phyloP scores from a whole-genome alignment of 352 stramenopile genomes.

The Phytophthora cactorum region DNA sequence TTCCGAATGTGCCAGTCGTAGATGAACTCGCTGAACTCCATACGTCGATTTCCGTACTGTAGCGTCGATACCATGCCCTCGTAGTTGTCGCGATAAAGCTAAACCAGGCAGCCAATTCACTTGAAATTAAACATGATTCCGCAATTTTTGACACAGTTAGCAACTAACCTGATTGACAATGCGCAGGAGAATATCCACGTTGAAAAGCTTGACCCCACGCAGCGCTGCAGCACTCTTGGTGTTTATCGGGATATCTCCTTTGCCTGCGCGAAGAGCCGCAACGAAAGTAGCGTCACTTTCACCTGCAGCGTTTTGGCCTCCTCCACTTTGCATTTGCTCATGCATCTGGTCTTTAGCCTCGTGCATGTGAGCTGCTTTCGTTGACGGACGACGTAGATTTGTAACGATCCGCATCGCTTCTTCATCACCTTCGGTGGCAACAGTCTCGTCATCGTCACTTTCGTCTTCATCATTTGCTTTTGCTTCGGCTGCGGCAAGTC shows the following conservation, averaged over 20 bases:
- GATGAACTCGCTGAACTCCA: conserved; percentile 85
- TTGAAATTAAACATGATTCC: conserved; percentile 2
- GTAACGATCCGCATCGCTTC: conserved; percentile 33
- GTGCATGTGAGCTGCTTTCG: conserved; percentile 21
- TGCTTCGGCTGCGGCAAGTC: conserved; percentile 7
- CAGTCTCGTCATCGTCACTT: conserved; percentile 5
- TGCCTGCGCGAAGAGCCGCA: conserved; percentile 20
- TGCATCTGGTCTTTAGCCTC: conserved; percentile 20
- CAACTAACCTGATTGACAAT: conserved; percentile 57
- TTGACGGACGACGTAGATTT: conserved; percentile 41
- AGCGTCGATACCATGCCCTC: conserved; percentile 64
- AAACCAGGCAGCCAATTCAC: neutral
- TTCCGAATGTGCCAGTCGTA: conserved; percentile 89
- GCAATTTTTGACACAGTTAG: neutral
- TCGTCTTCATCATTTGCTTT: conserved; percentile 22
- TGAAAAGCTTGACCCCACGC: conserved; percentile 68
- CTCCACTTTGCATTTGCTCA: conserved; percentile 12
- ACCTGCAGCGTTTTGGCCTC: conserved; percentile 2
- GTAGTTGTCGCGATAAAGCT: conserved; percentile 82
- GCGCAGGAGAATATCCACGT: conserved; percentile 60
- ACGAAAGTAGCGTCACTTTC: conserved; percentile 19
- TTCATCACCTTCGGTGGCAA: conserved; percentile 52
- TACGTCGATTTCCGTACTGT: conserved; percentile 77
- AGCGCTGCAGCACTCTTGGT: conserved; percentile 51
- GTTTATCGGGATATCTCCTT: conserved; percentile 52